These are phyloP conservation scores for Lactarius trivialis DNA, from an alignment of 768 basidiomycete genomes.

Conservation along the genomic window DNA sequence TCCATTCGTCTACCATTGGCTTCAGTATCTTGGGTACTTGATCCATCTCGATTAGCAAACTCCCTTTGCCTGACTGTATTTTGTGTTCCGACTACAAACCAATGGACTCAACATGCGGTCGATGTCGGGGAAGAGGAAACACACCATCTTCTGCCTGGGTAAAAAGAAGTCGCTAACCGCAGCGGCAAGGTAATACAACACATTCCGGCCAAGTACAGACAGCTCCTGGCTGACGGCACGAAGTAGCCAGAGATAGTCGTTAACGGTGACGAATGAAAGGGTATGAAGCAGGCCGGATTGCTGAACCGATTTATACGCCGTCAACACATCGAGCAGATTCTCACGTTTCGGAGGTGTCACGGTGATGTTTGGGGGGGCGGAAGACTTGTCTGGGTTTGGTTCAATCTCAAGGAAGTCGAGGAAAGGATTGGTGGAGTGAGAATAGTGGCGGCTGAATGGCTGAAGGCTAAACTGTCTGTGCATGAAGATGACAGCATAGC, in stretches of 20 bases:
- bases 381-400: constrained; percentile 13
- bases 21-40: constrained; percentile 96
- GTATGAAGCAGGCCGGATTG: constrained; percentile 68
- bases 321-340: constrained; percentile 65
- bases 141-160: constrained; percentile 82
- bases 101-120: background rate
- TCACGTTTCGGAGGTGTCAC: constrained; percentile 60
- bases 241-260: constrained; percentile 93
- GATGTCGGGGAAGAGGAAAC: constrained; percentile 25
- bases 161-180: constrained; percentile 99
- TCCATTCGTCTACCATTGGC: constrained; percentile 93
- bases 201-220: constrained; percentile 55
- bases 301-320: constrained; percentile 76
- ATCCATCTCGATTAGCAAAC: constrained; percentile 94
- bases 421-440: constrained; percentile 96
- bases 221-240: constrained; percentile 78
- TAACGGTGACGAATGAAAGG: constrained; percentile 87
- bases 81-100: constrained; percentile 86
- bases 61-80: constrained; percentile 95
- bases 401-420: constrained; percentile 86
- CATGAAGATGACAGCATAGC: constrained; percentile 98
- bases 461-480: constrained; percentile 96
- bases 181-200: constrained; percentile 95
- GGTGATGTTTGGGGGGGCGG: constrained; percentile 42
- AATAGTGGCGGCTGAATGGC: constrained; percentile 96